Conservation (phyloP, 768 basidiomycete species). For the Pleurotus pulmonarius region DNA sequence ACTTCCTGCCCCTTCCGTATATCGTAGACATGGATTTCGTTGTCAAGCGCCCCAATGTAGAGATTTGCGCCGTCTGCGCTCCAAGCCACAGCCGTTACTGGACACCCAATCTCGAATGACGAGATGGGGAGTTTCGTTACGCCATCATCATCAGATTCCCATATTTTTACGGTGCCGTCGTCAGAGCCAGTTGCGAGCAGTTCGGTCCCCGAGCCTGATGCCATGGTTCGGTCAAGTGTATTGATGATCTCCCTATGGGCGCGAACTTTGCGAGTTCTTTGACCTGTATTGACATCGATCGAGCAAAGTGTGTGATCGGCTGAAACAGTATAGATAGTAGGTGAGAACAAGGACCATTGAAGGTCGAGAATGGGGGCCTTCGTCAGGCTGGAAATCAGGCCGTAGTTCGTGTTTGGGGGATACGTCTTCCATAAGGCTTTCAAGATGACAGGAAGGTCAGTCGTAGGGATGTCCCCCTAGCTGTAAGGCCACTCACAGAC, state of each 20-base stretch:
- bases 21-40: constrained; percentile 96
- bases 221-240: constrained; percentile 80
- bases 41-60: constrained; percentile 92
- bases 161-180: constrained; percentile 87
- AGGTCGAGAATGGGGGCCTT: constrained; percentile 93
- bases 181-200: constrained; percentile 87
- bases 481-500: constrained; percentile 61
- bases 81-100: constrained; percentile 91
- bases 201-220: constrained; percentile 79
- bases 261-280: constrained; percentile 74
- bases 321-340: constrained; percentile 75
- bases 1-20: constrained; percentile 81
- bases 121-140: constrained; percentile 64
- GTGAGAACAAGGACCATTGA: constrained; percentile 79
- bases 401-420: constrained; percentile 91
- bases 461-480: not conserved
- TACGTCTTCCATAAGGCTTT: constrained; percentile 90
- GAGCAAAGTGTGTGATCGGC: constrained; percentile 84
- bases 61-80: constrained; percentile 85
- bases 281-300: constrained; percentile 80
- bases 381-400: constrained; percentile 73
- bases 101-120: constrained; percentile 82
- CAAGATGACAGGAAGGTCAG: not conserved
- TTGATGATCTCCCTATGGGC: constrained; percentile 94
- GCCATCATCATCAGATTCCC: constrained; percentile 83